Evolutionary conservation across 1,284 basidiomycete genomes (phyloP), one percentile per base, ranked within the genome.

Genomic region (Neolentinus lepideus): DNA sequence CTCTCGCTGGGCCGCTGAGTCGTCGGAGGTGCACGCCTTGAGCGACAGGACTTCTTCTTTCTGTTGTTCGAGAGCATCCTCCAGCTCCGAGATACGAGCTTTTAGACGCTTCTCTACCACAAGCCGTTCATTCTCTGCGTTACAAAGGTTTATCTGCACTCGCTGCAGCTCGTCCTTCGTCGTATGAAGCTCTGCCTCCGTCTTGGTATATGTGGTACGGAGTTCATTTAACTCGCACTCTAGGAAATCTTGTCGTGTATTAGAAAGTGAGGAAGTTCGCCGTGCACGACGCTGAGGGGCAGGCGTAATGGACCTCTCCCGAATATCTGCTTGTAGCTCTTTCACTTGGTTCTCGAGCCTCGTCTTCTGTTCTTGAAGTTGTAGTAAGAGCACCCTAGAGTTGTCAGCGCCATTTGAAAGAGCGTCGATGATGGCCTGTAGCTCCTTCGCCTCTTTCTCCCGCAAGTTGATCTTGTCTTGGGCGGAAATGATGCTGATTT

Each of bases 381-480:
- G 78, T 10, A 65, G 63, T n/a, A 71, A 67, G 29, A 73, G 74
- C 21, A 71, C 57, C n/a, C 68, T 73, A 25, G 77, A 72, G 4
- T 72, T 66, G 58, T 80, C 74, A 2, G 81, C 81, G n/a, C 75
- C 72, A 50, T 74, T 69, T 1, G 85, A 82, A 31, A 86, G 60
- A 2, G 74, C 73, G 51, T 84, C 78, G n/a, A 89, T 70, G 35
- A 75, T 77, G 33, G 75, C 69, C 58, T 88, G 78, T 33, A 88
- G 73, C 54, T 85, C 79, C 43, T 71, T 75, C 29, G 72, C 68
- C 52, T 77, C 73, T 36, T 74, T 65, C 51, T 81, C 78, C 56
- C 80, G 75, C 14, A 69, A 69, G 63, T 77, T 83, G 55, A 80
- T 65, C 57, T 75, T 81, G 60, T 78, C 75, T 48, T 79, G 72